A percentile compares a stretch with the other conserved stretches of the same genome.
phyloP scores from a whole-genome alignment of 352 stramenopile species.

The Globisporangium solare region DNA sequence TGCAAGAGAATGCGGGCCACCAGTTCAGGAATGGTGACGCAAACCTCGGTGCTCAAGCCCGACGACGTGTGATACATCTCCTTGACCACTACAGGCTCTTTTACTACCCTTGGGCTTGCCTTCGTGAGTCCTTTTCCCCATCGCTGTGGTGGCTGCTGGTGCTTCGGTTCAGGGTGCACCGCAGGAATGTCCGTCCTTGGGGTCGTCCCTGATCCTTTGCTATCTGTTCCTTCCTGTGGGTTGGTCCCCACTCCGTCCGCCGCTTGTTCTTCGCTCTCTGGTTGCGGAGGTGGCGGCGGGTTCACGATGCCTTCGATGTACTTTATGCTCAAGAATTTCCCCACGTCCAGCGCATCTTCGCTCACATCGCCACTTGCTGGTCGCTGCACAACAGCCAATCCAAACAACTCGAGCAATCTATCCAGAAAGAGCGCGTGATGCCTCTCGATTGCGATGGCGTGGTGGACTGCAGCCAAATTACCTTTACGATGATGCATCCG shows the following conservation, averaged over 20 bases:
- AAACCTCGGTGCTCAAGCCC: conserved; percentile 2
- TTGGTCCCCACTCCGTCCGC: conserved; percentile 4
- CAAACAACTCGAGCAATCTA: conserved; percentile 48
- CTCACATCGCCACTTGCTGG: not conserved
- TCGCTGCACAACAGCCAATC: conserved; percentile 7
- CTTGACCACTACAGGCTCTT: not conserved
- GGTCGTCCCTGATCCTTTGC: not conserved
- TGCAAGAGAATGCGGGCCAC: conserved; percentile 1
- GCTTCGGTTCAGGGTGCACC: conserved; percentile 3
- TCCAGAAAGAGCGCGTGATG: conserved; percentile 44
- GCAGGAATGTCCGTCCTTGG: conserved; percentile 1
- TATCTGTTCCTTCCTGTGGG: not conserved
- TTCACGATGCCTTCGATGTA: conserved; percentile 39
- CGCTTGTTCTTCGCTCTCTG: not conserved
- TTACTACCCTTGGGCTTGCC: not conserved
- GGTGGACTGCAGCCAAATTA: conserved; percentile 39
- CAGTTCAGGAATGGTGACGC: not conserved
- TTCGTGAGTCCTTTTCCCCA: too few species aligned
- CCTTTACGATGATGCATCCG: conserved; percentile 56
- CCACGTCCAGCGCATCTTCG: conserved; percentile 29
- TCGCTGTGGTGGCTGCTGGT: too few species aligned
- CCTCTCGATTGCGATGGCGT: conserved; percentile 40
- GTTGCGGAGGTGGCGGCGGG: not conserved
- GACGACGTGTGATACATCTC: conserved; percentile 2
- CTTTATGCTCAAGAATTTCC: conserved; percentile 45